phyloP scores from a whole-genome alignment of 169 alveolate species.

The Theileria annulata region DNA sequence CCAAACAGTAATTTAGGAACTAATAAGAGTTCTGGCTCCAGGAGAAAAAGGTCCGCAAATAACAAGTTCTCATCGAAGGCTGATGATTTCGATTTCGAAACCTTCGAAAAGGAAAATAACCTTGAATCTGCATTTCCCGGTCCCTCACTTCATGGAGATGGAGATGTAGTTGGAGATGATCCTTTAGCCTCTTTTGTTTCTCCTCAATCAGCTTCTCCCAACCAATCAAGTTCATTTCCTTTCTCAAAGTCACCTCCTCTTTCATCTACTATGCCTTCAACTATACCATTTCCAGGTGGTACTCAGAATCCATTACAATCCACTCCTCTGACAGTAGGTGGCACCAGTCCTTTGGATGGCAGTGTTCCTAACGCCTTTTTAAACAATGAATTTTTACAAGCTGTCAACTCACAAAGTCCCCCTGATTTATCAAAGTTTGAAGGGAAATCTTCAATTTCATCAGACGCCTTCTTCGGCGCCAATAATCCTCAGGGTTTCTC shows the following conservation, averaged over 20 bases:
- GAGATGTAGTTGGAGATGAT: not conserved
- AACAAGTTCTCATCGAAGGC: slow-evolving; percentile 4
- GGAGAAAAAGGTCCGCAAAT: not conserved
- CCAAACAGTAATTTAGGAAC: not conserved
- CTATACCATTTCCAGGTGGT: not conserved
- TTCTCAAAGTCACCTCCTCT: not conserved
- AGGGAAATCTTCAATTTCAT: slow-evolving; percentile 69
- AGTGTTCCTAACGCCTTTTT: not conserved
- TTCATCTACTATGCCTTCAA: not conserved
- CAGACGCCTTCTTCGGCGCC: slow-evolving; percentile 74
- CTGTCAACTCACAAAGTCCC: not conserved
- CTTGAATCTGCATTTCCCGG: not conserved
- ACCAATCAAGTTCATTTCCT: not conserved
- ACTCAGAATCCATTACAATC: not conserved
- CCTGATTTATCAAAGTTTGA: slow-evolving; percentile 68
- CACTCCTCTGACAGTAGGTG: not conserved
- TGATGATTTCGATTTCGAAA: slow-evolving; percentile 3
- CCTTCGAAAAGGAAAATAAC: slow-evolving; percentile 9
- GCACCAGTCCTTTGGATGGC: not conserved
- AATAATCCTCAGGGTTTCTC: slow-evolving; percentile 28
- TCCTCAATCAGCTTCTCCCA: not conserved
- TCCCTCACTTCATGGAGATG: not conserved
- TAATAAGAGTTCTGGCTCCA: not conserved
- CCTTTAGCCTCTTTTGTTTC: not conserved
- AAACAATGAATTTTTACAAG: not conserved